phyloP scores from a whole-genome alignment of 768 basidiomycete species.

The Lentinula detonsa region DNA sequence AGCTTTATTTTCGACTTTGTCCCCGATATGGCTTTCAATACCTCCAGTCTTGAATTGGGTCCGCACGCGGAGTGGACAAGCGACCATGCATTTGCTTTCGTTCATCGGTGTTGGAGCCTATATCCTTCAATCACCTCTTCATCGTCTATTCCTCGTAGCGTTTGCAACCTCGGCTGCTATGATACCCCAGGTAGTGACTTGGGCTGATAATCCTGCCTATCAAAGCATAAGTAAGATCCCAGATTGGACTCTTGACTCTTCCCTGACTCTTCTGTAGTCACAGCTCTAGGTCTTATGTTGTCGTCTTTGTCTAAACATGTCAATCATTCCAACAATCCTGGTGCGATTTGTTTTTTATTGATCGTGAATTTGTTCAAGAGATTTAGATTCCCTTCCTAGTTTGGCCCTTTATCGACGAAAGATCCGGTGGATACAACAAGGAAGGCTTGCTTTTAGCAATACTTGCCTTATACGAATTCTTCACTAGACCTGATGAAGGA shows the following conservation, averaged over 20 bases:
- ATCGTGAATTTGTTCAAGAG: not conserved
- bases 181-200: constrained; percentile 45
- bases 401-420: constrained; percentile 70
- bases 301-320: constrained; percentile 69
- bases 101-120: constrained; percentile 52
- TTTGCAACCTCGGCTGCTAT: constrained; percentile 45
- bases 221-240: constrained; percentile 40
- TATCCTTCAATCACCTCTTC: constrained; percentile 39
- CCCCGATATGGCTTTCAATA: constrained; percentile 56
- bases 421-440: constrained; percentile 67
- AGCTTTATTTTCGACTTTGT: constrained; percentile 63
- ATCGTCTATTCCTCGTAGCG: constrained; percentile 53
- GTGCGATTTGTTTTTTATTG: constrained; percentile 25
- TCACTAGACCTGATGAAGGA: constrained; percentile 30
- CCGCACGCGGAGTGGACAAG: constrained; percentile 41
- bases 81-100: constrained; percentile 40
- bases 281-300: constrained; percentile 59
- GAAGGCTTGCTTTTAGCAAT: constrained; percentile 53
- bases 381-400: constrained; percentile 32
- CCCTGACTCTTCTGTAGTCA: constrained; percentile 34
- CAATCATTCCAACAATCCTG: constrained; percentile 78
- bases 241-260: not conserved
- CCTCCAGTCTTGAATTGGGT: constrained; percentile 38
- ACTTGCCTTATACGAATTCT: constrained; percentile 52
- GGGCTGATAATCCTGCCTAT: constrained; percentile 41